A percentile compares a stretch with the other conserved stretches of the same genome.
Conservation (phyloP, 495 filamentous ascomycete species). For the Aspergillus cavernicola region DNA sequence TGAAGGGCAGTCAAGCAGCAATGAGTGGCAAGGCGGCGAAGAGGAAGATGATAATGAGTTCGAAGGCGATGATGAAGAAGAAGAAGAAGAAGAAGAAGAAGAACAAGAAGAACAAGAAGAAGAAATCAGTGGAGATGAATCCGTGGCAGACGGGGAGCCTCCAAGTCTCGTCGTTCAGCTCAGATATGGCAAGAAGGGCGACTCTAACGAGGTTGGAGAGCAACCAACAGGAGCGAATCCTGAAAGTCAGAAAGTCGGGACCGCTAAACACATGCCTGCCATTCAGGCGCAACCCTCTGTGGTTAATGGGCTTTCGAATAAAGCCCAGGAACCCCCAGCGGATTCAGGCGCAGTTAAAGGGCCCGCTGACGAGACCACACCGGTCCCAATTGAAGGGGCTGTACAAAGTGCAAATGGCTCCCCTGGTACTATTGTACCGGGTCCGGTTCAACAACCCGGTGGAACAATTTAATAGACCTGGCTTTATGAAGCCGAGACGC, state of each 20-base stretch:
- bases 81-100: too few relatives aligned
- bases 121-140: slow-evolving; percentile 54
- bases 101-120: too few relatives aligned
- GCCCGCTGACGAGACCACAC: background rate
- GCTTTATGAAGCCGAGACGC: background rate
- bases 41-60: slow-evolving; percentile 67
- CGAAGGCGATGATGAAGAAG: slow-evolving; percentile 65
- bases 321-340: background rate
- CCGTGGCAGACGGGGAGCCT: slow-evolving; percentile 50
- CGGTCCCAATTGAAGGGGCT: background rate
- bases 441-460: background rate
- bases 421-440: background rate
- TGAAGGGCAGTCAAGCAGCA: slow-evolving; percentile 51
- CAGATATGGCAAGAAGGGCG: slow-evolving; percentile 40
- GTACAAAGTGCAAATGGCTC: background rate
- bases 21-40: slow-evolving; percentile 66
- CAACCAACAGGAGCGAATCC: slow-evolving; percentile 13
- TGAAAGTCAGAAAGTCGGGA: background rate
- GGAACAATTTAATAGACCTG: background rate
- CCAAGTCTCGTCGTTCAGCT: slow-evolving; percentile 66
- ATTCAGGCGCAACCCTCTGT: background rate
- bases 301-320: background rate
- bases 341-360: background rate
- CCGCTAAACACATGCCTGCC: background rate
- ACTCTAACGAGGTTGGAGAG: slow-evolving; percentile 17